Evolutionary conservation across 192 early-diverging fungal genomes (phyloP).

Genomic region (Thoreauomyces humboldtii): DNA sequence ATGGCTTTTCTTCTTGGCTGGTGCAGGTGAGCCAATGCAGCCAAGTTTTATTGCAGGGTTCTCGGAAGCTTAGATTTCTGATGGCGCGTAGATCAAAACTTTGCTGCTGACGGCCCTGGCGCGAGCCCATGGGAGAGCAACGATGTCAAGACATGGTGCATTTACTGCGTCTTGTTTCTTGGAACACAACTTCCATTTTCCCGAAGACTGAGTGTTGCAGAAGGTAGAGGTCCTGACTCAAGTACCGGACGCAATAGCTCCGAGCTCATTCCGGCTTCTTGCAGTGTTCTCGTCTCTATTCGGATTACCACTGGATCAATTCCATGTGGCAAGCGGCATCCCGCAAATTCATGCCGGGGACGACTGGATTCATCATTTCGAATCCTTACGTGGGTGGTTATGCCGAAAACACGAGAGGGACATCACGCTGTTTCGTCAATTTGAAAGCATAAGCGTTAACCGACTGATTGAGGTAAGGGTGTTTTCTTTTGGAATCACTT

Average conservation of each 20-base stretch:
- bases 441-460: neutral
- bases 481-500: neutral
- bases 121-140: neutral
- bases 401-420: slow-evolving; percentile 8
- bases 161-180: slow-evolving; percentile 15
- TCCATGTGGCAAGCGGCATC: neutral
- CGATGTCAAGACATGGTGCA: slow-evolving; percentile 12
- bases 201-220: neutral
- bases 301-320: neutral
- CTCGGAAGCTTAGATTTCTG: neutral
- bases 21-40: slow-evolving; percentile 6
- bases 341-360: neutral
- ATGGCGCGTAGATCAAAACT: neutral
- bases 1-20: slow-evolving; percentile 19
- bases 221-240: too few species aligned
- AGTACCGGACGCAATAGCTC: neutral
- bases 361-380: slow-evolving; percentile 13
- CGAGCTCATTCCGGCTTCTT: neutral
- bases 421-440: neutral
- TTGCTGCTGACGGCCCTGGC: neutral
- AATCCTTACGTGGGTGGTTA: neutral
- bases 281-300: neutral
- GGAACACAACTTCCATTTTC: neutral
- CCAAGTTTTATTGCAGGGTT: neutral
- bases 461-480: neutral